These are phyloP conservation scores for Spiromastix sp. DNA, from an alignment of 2,329 filamentous ascomycete genomes.

Conservation along the genomic window DNA sequence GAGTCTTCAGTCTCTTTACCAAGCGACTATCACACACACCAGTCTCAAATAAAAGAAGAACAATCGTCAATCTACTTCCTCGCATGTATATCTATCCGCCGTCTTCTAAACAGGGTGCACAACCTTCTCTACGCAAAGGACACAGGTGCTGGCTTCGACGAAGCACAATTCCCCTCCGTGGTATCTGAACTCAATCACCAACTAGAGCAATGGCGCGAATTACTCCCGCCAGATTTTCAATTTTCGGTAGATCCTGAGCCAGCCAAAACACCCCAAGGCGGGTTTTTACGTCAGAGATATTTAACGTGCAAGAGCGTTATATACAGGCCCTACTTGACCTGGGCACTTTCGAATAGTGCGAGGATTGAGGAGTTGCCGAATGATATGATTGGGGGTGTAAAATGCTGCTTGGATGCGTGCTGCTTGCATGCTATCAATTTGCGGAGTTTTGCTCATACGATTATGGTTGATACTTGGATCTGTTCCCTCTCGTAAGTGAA, in stretches of 20 bases:
- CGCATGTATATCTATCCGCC: constrained; percentile 37
- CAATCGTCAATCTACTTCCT: constrained; percentile 44
- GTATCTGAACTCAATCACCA: constrained; percentile 30
- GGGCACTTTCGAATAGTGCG: constrained; percentile 35
- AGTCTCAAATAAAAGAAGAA: constrained; percentile 30
- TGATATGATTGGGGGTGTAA: constrained; percentile 33
- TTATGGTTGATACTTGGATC: constrained; percentile 46
- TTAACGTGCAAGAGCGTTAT: constrained; percentile 44
- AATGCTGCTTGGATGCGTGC: constrained; percentile 39
- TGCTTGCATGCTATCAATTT: constrained; percentile 41
- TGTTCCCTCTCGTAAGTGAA: constrained; percentile 42
- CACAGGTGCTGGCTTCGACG: constrained; percentile 36
- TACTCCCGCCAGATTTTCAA: constrained; percentile 20
- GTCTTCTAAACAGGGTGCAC: constrained; percentile 17
- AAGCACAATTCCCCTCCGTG: constrained; percentile 37
- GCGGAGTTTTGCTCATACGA: constrained; percentile 39
- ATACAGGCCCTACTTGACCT: constrained; percentile 43
- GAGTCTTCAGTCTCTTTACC: constrained; percentile 42
- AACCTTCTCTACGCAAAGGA: constrained; percentile 37
- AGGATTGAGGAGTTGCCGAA: constrained; percentile 17
- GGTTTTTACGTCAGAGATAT: constrained; percentile 42
- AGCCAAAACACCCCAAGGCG: constrained; percentile 33
- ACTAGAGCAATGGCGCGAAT: constrained; percentile 25
- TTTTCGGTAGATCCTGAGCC: constrained; percentile 24
- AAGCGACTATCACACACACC: constrained; percentile 38